phyloP scores from a whole-genome alignment of 225 moss, liverwort and hornwort genomes.

The Bryoerythrophyllum caledonicum region DNA sequence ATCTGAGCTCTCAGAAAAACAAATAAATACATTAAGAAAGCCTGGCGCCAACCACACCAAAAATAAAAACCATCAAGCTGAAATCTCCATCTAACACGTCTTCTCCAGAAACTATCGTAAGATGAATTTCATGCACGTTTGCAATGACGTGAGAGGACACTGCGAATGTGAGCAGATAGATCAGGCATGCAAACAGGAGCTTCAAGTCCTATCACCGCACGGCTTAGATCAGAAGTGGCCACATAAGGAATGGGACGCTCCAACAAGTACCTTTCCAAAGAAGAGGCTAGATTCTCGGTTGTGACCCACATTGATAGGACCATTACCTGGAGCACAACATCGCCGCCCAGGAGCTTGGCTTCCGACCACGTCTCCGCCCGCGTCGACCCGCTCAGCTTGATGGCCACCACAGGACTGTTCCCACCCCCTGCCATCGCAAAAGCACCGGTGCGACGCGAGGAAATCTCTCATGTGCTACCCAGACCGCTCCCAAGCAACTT shows the following conservation, averaged over 20 bases:
- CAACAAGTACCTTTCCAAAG: too few species aligned
- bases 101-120: background rate
- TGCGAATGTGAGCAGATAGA: background rate
- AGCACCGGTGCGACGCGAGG: background rate
- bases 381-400: slow-evolving; percentile 41
- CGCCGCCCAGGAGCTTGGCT: slow-evolving; percentile 42
- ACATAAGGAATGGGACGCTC: background rate
- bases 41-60: background rate
- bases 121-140: background rate
- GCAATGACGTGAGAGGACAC: background rate
- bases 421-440: slow-evolving; percentile 40
- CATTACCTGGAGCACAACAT: slow-evolving; percentile 55
- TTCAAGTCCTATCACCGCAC: background rate
- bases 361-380: slow-evolving; percentile 45
- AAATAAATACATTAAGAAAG: too few species aligned
- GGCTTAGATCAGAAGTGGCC: background rate
- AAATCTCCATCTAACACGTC: background rate
- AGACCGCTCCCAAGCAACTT: background rate
- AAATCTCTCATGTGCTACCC: slow-evolving; percentile 22
- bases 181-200: background rate
- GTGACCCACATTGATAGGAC: background rate
- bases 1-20: too few species aligned
- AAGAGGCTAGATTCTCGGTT: too few species aligned
- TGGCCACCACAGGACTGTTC: slow-evolving; percentile 51
- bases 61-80: background rate